Evolutionary conservation across 2,329 filamentous ascomycete species (phyloP).

Genomic region (Teratosphaeria zuluensis): DNA sequence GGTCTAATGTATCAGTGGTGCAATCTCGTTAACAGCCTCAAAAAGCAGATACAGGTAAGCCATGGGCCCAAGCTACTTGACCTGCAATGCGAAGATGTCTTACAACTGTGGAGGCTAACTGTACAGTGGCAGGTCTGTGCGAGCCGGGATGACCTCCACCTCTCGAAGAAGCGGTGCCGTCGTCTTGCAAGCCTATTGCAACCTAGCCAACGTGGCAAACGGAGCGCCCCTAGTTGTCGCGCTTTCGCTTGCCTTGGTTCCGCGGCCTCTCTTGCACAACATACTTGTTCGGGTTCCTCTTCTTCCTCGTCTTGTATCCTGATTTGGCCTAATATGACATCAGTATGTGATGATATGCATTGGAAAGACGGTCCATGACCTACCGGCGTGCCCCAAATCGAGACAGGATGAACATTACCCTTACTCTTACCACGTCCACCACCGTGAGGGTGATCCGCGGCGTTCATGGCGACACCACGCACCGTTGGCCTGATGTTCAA

Average conservation of each 20-base stretch:
- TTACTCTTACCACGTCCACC: constrained; percentile 99
- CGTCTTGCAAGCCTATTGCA: too few relatives aligned
- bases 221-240: constrained; percentile 3
- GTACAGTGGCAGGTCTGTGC: too few relatives aligned
- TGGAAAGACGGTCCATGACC: constrained; percentile 32
- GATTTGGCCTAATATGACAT: constrained; percentile 52
- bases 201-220: neutral
- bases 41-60: too few relatives aligned
- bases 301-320: constrained; percentile 84
- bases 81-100: too few relatives aligned
- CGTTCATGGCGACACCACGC: constrained; percentile 97
- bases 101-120: too few relatives aligned
- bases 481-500: constrained; percentile 91
- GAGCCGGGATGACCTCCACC: too few relatives aligned
- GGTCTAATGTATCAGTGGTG: too few relatives aligned
- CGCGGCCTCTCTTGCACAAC: constrained; percentile 74
- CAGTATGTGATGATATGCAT: constrained; percentile 6
- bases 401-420: constrained; percentile 90
- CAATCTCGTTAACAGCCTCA: too few relatives aligned
- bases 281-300: constrained; percentile 83
- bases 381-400: constrained; percentile 93
- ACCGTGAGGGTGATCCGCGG: constrained; percentile 95
- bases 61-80: too few relatives aligned
- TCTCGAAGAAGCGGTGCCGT: too few relatives aligned
- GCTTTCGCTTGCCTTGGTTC: constrained; percentile 74